Conservation (phyloP, 805 yeast species). For the Yamadazyma olivae region DNA sequence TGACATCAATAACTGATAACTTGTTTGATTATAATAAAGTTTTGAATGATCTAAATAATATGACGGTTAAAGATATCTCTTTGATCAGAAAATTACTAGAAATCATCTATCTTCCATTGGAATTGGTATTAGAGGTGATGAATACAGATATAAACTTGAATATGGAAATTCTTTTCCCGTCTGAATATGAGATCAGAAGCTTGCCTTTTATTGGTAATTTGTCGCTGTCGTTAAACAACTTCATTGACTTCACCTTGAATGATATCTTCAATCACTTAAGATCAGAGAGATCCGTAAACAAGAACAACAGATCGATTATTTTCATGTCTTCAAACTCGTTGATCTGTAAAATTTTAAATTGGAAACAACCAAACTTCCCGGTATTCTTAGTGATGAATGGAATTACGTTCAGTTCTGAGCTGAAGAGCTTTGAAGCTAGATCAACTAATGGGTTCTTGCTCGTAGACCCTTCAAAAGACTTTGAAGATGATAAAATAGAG, state of each 20-base stretch:
- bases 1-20: conserved; percentile 35
- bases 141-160: conserved; percentile 63
- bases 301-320: conserved; percentile 58
- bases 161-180: conserved; percentile 76
- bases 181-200: conserved; percentile 40
- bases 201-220: conserved; percentile 40
- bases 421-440: conserved; percentile 33
- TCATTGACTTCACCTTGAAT: conserved; percentile 70
- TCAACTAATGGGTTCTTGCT: conserved; percentile 41
- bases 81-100: conserved; percentile 43
- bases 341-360: conserved; percentile 89
- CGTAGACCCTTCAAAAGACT: conserved; percentile 14
- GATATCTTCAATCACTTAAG: conserved; percentile 77
- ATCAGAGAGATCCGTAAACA: conserved; percentile 26
- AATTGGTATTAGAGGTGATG: conserved; percentile 52
- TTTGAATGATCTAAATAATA: conserved; percentile 33
- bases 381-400: conserved; percentile 83
- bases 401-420: conserved; percentile 32
- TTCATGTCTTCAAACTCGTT: conserved; percentile 84
- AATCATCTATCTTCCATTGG: conserved; percentile 56
- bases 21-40: conserved; percentile 40
- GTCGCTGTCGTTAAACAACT: conserved; percentile 59
- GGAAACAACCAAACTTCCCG: conserved; percentile 99
- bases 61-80: conserved; percentile 33
- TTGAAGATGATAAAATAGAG: conserved; percentile 4